phyloP scores from a whole-genome alignment of 768 basidiomycete species.

The Boletus fagicola region DNA sequence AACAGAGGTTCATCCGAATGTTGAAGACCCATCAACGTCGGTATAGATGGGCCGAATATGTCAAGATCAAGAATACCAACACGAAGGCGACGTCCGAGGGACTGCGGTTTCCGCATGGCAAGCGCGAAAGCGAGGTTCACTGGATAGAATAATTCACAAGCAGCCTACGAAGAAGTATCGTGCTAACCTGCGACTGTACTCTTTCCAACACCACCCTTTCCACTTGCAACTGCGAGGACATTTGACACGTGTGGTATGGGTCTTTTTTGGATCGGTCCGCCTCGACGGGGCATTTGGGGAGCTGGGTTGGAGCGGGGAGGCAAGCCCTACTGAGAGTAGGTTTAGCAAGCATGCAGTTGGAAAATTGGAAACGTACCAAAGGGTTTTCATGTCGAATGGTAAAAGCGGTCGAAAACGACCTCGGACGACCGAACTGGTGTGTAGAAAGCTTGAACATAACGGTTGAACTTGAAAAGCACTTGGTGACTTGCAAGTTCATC shows the following conservation, averaged over 20 bases:
- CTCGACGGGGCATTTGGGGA: slow-evolving; percentile 61
- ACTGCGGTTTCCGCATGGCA: slow-evolving; percentile 41
- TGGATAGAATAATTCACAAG: slow-evolving; percentile 29
- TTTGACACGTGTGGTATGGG: slow-evolving; percentile 72
- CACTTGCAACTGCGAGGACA: slow-evolving; percentile 83
- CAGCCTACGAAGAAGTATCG: not conserved
- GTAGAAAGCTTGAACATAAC: slow-evolving; percentile 13
- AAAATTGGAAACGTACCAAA: slow-evolving; percentile 39
- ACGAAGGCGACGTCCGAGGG: slow-evolving; percentile 44
- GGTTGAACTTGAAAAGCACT: not conserved
- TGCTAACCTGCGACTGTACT: slow-evolving; percentile 83
- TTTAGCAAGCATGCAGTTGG: slow-evolving; percentile 5
- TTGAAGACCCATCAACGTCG: slow-evolving; percentile 89
- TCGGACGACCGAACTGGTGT: slow-evolving; percentile 1
- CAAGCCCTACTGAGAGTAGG: slow-evolving; percentile 33
- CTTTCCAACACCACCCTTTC: slow-evolving; percentile 96
- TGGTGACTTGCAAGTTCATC: not conserved
- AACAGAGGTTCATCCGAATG: slow-evolving; percentile 73
- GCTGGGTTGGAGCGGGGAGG: slow-evolving; percentile 35
- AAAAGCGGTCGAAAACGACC: slow-evolving; percentile 17
- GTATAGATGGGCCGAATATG: slow-evolving; percentile 92
- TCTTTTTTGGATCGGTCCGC: slow-evolving; percentile 52
- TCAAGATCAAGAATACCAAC: slow-evolving; percentile 93
- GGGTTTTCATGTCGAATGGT: slow-evolving; percentile 51
- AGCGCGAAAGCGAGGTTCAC: slow-evolving; percentile 83